A percentile compares a stretch with the other conserved stretches of the same genome.
phyloP scores from a whole-genome alignment of 352 stramenopile species.

The Pythium aristosporum region DNA sequence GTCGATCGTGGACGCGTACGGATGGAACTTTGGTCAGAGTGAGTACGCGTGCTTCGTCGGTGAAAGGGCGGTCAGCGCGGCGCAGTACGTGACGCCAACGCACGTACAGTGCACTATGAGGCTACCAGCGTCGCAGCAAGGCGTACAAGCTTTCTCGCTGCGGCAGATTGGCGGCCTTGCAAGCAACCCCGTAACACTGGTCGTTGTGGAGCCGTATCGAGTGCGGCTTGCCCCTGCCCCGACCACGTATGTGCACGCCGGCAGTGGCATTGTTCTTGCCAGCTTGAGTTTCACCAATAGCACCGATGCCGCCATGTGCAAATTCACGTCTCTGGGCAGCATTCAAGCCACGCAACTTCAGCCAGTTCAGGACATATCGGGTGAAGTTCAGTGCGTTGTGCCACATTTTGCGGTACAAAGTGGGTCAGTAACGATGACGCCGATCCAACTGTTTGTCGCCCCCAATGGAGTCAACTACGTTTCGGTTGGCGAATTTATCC shows the following conservation, averaged over 20 bases:
- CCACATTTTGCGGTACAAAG: neutral
- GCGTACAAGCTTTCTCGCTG: constrained; percentile 12
- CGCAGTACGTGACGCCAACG: constrained; percentile 11
- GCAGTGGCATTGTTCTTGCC: constrained; percentile 8
- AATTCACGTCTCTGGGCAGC: neutral
- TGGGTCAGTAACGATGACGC: neutral
- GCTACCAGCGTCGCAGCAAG: neutral
- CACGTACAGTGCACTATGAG: constrained; percentile 10
- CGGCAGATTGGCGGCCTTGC: constrained; percentile 6
- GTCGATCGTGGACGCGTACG: constrained; percentile 8
- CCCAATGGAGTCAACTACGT: constrained; percentile 24
- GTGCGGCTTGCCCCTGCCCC: neutral
- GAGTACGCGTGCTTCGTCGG: constrained; percentile 17
- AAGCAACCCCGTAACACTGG: constrained; percentile 11
- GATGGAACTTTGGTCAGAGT: constrained; percentile 17
- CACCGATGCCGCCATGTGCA: neutral
- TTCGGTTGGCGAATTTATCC: constrained; percentile 5
- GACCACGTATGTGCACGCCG: constrained; percentile 5
- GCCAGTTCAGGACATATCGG: neutral
- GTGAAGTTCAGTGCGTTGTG: constrained; percentile 18
- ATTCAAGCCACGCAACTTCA: neutral
- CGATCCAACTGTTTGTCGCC: neutral
- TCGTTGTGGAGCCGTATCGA: constrained; percentile 13
- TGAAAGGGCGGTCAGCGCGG: neutral
- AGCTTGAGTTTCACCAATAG: constrained; percentile 1